phyloP scores from a whole-genome alignment of 768 basidiomycete genomes.

The Leccinellum albellum region DNA sequence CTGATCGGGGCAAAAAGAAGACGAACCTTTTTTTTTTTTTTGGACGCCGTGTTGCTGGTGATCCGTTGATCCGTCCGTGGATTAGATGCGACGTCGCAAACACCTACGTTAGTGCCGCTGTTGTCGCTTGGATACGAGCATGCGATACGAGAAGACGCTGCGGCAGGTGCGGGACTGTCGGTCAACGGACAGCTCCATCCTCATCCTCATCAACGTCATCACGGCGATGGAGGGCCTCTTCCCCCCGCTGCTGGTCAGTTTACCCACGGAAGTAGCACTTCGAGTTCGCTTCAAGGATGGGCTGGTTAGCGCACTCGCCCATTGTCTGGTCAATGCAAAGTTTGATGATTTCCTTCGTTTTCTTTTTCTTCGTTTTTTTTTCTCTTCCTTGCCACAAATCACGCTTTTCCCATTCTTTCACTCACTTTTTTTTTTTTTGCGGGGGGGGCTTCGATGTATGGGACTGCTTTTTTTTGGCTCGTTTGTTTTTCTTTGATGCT shows the following conservation, averaged over 20 bases:
- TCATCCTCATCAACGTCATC: background rate
- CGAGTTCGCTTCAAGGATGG: background rate
- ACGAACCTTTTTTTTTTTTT: background rate
- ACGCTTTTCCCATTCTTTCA: background rate
- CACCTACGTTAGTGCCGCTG: background rate
- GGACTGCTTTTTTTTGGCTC: background rate
- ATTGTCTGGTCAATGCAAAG: background rate
- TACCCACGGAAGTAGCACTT: background rate
- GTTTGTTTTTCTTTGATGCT: background rate
- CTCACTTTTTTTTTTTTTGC: background rate
- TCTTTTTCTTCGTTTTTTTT: too few relatives aligned
- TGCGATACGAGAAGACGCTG: background rate
- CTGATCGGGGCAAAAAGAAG: background rate
- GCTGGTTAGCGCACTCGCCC: background rate
- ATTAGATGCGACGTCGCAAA: background rate
- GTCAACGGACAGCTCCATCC: background rate
- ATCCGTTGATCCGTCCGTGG: background rate
- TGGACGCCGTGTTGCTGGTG: background rate
- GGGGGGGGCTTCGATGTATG: background rate
- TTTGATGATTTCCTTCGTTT: background rate
- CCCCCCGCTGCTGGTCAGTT: background rate
- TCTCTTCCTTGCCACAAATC: background rate
- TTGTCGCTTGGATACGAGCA: background rate
- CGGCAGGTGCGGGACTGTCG: background rate
- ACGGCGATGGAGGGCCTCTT: background rate